Base-by-base conservation (phyloP, 495 filamentous ascomycete species). In the Xylaria longipes region DNA sequence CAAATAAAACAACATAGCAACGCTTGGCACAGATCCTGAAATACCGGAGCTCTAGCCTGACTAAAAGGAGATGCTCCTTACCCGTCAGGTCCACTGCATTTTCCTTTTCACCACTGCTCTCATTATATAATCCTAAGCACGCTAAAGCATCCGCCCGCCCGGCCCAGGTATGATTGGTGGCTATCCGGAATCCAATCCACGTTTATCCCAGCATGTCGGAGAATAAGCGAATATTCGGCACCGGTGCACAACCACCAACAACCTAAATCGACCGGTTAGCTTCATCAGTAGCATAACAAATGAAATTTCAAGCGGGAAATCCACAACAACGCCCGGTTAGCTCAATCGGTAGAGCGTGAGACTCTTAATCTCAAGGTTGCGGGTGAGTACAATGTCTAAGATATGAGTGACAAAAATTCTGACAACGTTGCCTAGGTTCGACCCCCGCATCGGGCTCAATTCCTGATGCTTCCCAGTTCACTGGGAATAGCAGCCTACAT, bases 291-390 rank as follows among this genome's bases (percentile, higher is more conserved):
- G 90, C 15, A 29, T 31, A 35, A 31, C 5, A 11, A 60, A 37
- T 20, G 17, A 37, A 37, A 27, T 6, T 22, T 35, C 20, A 1
- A 31, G 57, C 31, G 2, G 11, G 12, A n/a, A 35, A 12, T 1
- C 57, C 33, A 60, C 31, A 29, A 20, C 25, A 37, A 63, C 54
- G 76, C 76, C 83, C 80, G 80, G 88, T 87, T 92, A 91, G 89
- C 89, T 92, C 90, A 91, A 91, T 92, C 89, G 89, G 89, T 90
- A 91, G 90, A 91, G 90, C 90, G 90, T 91, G 87, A 90, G 90
- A 91, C 90, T 92, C 89, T 92, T 92, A 91, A 90, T 89, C 87
- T 88, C 85, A 90, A 90, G 87, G 87, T 85, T 89, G 87, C 82
- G 86, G 87, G 87, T 88, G 61, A 72, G 71, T 70, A 39, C 7